Evolutionary conservation across 1,284 basidiomycete genomes (phyloP).

Genomic region (Trichosporon sp.): DNA sequence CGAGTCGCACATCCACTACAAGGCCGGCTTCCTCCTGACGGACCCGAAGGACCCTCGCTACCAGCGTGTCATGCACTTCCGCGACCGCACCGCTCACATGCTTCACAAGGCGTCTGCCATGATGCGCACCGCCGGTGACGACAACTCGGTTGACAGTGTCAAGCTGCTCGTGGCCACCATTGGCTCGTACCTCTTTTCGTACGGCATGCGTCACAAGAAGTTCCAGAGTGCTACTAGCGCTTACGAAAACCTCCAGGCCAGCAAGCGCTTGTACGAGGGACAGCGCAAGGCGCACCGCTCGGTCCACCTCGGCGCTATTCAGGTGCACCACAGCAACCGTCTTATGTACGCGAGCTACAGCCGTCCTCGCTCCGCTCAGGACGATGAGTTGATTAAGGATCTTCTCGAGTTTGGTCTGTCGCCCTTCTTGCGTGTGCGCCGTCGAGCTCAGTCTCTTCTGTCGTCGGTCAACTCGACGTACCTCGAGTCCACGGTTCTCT

Average conservation of each 20-base stretch:
- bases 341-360: slow-evolving; percentile 62
- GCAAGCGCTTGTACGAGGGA: slow-evolving; percentile 51
- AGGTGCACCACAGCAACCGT: slow-evolving; percentile 50
- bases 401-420: slow-evolving; percentile 83
- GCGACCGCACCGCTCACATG: slow-evolving; percentile 69
- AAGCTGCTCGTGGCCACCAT: slow-evolving; percentile 59
- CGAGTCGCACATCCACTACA: slow-evolving; percentile 65
- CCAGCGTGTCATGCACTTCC: slow-evolving; percentile 66
- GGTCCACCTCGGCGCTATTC: slow-evolving; percentile 46
- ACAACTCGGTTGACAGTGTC: slow-evolving; percentile 92
- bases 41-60: slow-evolving; percentile 77
- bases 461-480: slow-evolving; percentile 65
- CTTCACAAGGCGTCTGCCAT: slow-evolving; percentile 70
- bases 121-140: slow-evolving; percentile 69
- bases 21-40: slow-evolving; percentile 73
- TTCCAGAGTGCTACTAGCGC: slow-evolving; percentile 45
- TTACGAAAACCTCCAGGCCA: slow-evolving; percentile 41
- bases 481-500: slow-evolving; percentile 75
- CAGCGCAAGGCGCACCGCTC: slow-evolving; percentile 52
- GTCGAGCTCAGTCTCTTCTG: slow-evolving; percentile 46
- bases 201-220: slow-evolving; percentile 53
- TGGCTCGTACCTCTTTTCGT: slow-evolving; percentile 49
- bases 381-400: slow-evolving; percentile 76
- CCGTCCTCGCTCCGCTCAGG: slow-evolving; percentile 74
- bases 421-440: slow-evolving; percentile 69